Percentiles rank a stretch among this genome's conserved stretches.
Conservation (phyloP, 352 stramenopile species). For the Phytophthora multivora region DNA sequence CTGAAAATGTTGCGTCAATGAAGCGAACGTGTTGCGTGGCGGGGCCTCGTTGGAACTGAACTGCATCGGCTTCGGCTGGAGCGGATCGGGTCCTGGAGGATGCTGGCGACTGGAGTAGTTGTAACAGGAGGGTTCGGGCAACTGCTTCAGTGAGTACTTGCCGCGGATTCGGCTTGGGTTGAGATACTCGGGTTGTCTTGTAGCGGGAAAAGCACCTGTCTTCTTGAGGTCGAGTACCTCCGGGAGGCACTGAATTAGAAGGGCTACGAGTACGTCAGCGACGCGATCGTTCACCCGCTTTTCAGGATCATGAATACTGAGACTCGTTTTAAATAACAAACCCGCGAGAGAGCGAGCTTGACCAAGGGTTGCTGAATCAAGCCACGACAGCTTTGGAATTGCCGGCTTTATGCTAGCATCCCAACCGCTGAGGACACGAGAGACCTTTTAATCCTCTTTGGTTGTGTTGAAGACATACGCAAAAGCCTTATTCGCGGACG, state of each 20-base stretch:
- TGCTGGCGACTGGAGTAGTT: too few relatives aligned
- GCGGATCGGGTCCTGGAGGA: too few relatives aligned
- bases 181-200: too few relatives aligned
- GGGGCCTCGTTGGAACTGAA: too few relatives aligned
- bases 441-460: slow-evolving; percentile 7
- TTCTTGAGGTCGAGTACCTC: too few relatives aligned
- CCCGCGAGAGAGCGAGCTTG: neutral
- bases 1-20: too few relatives aligned
- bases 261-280: neutral
- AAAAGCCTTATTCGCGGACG: slow-evolving; percentile 4
- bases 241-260: slow-evolving; percentile 1
- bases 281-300: slow-evolving; percentile 11
- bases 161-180: too few relatives aligned
- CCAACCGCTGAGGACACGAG: neutral
- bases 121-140: too few relatives aligned
- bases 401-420: neutral
- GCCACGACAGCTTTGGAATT: neutral
- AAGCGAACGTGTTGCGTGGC: too few relatives aligned
- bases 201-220: too few relatives aligned
- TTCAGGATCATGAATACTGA: slow-evolving; percentile 8
- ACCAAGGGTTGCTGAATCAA: neutral
- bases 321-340: slow-evolving; percentile 6
- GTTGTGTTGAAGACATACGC: slow-evolving; percentile 5
- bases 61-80: too few relatives aligned
- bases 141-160: too few relatives aligned